Base-by-base conservation (phyloP, 106 monocot genomes). In the Cymbidium sinense region DNA sequence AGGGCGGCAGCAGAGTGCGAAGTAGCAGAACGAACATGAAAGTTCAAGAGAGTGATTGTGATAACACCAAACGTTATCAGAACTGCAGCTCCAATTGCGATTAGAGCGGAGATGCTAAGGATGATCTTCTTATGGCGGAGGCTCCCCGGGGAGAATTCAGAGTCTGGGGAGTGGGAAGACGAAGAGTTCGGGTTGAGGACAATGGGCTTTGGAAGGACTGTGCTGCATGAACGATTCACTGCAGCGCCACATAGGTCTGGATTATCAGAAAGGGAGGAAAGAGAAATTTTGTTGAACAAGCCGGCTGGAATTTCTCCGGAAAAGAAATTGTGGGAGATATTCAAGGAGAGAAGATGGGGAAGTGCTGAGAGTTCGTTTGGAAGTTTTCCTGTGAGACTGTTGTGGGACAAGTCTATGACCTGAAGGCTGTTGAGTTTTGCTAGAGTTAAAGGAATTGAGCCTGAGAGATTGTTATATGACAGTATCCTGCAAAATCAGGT, bases 181-280 rank as follows among this genome's bases (percentile, higher is more conserved):
- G 90, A 88, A 33, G 92, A 88, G 30, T 96, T 93, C 2, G 93
- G 96, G 61, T 96, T 89, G 11, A 96, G 89, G 62, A 96, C 96
- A 71, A 96, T 89, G 37, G 96, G 96, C 80, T 96, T 96, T 51
- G 93, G 93, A 35, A 96, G 88, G 27, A 94, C 90, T 0, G 76
- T 77, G 11, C 70, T 75, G 83, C 96, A 96, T 18, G 96, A 86
- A 20, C 73, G 74, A 70, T 91, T 90, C 23, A 91, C 87, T 33
- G 79, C 80, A 33, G 91, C 70, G 54, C 96, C 91, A 34, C 96
- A 96, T 35, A 96, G 87, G 34, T 72, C 88, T 2, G 94, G 89
- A 80, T 96, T 96, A 80, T 81, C 84, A 11, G 85, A 88, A 21
- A 96, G 21, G 6, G 91, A 94, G 43, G 96, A 91, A 6, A 67